These are phyloP conservation scores for Picochlorum sp. DNA, from an alignment of 139 green algal genomes.

Conservation along the genomic window DNA sequence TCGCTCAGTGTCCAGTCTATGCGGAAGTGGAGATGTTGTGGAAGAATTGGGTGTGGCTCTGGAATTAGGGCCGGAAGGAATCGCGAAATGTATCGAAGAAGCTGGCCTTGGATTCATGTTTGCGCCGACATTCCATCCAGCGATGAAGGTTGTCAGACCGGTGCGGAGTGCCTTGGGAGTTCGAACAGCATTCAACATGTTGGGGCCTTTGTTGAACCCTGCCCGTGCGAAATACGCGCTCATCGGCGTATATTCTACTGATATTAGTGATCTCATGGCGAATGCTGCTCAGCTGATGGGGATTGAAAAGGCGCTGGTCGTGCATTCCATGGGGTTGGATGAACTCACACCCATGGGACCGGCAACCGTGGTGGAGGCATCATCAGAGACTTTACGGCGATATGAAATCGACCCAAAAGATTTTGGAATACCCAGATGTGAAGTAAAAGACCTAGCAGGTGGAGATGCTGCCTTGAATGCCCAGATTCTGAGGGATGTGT, in stretches of 20 bases:
- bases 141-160: constrained; percentile 47
- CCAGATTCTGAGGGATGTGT: constrained; percentile 76
- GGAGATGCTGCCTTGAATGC: constrained; percentile 86
- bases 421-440: constrained; percentile 82
- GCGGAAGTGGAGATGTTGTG: constrained; percentile 88
- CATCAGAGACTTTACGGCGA: constrained; percentile 19
- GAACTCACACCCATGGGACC: constrained; percentile 94
- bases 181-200: constrained; percentile 87
- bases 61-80: constrained; percentile 77
- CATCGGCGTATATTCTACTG: constrained; percentile 80
- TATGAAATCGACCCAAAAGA: constrained; percentile 69
- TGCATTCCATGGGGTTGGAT: constrained; percentile 91
- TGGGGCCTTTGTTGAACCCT: constrained; percentile 96
- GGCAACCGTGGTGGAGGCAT: constrained; percentile 85
- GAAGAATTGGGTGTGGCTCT: constrained; percentile 84
- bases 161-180: constrained; percentile 33
- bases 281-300: constrained; percentile 67
- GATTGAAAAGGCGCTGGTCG: constrained; percentile 83
- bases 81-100: constrained; percentile 73
- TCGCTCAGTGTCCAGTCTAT: constrained; percentile 86
- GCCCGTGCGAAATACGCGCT: constrained; percentile 74
- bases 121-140: constrained; percentile 74
- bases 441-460: constrained; percentile 82
- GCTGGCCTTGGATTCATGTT: constrained; percentile 96
- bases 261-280: constrained; percentile 75